phyloP scores from a whole-genome alignment of 768 basidiomycete species.

The Cystobasidium tubakii region DNA sequence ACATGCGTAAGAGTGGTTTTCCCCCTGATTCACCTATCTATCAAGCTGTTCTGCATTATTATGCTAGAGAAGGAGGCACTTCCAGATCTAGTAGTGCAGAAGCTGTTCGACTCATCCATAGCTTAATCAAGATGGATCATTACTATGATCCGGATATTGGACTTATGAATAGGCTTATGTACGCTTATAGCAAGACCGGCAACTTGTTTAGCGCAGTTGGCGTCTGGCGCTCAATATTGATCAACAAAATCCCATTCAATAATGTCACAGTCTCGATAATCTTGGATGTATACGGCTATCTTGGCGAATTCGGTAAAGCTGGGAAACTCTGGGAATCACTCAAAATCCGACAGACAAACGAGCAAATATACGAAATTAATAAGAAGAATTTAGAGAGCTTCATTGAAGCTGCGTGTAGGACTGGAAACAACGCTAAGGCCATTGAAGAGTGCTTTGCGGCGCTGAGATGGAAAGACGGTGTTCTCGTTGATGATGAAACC shows the following conservation, averaged over 20 bases:
- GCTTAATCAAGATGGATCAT: slow-evolving; percentile 70
- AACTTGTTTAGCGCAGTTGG: slow-evolving; percentile 66
- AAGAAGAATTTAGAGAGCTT: slow-evolving; percentile 71
- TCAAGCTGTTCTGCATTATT: slow-evolving; percentile 41
- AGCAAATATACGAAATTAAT: slow-evolving; percentile 55
- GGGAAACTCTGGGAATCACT: slow-evolving; percentile 46
- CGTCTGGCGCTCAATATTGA: slow-evolving; percentile 63
- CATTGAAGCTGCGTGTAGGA: slow-evolving; percentile 77
- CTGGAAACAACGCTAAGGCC: slow-evolving; percentile 64
- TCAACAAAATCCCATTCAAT: slow-evolving; percentile 61
- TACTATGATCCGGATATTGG: slow-evolving; percentile 64
- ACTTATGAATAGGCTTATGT: slow-evolving; percentile 80
- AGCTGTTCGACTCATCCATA: slow-evolving; percentile 61
- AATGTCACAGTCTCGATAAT: slow-evolving; percentile 70
- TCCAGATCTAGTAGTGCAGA: neutral
- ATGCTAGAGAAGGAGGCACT: slow-evolving; percentile 36
- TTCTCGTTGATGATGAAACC: slow-evolving; percentile 6
- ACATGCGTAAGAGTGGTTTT: slow-evolving; percentile 40
- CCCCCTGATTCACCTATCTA: slow-evolving; percentile 38
- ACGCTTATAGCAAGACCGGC: slow-evolving; percentile 74
- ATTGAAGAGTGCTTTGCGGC: slow-evolving; percentile 58
- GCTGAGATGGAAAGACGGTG: slow-evolving; percentile 9
- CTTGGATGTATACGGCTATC: slow-evolving; percentile 72
- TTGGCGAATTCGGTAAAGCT: slow-evolving; percentile 51
- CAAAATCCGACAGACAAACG: slow-evolving; percentile 40